phyloP scores from a whole-genome alignment of 1,139 yeast genomes.

The Hyphopichia wangnamkhiaoensis region DNA sequence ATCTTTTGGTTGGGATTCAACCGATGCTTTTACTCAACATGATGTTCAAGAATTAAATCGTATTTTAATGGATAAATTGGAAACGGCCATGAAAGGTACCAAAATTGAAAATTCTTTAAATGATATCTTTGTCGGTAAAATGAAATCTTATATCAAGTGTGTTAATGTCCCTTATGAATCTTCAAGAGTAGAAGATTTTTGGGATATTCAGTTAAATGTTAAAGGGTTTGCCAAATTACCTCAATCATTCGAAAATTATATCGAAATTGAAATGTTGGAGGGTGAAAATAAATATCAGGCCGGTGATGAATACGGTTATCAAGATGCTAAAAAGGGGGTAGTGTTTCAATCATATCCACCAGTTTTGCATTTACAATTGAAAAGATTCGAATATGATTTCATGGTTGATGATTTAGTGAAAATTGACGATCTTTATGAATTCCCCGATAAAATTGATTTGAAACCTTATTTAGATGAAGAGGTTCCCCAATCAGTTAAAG shows the following conservation, averaged over 20 bases:
- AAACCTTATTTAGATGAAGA: constrained; percentile 74
- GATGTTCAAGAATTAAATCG: constrained; percentile 97
- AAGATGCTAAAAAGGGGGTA: constrained; percentile 96
- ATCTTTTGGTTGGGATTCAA: constrained; percentile 96
- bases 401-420: constrained; percentile 86
- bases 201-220: constrained; percentile 97
- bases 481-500: constrained; percentile 37
- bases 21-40: constrained; percentile 96
- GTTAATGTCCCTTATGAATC: constrained; percentile 95
- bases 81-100: constrained; percentile 89
- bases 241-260: constrained; percentile 81
- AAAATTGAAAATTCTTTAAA: constrained; percentile 76
- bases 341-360: constrained; percentile 90
- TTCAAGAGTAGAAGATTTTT: constrained; percentile 87
- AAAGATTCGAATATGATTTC: constrained; percentile 93
- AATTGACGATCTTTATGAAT: constrained; percentile 90
- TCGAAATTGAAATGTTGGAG: constrained; percentile 83
- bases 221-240: constrained; percentile 73
- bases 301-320: constrained; percentile 79
- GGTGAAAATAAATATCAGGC: constrained; percentile 98
- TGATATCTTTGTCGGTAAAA: constrained; percentile 90
- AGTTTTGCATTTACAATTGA: constrained; percentile 87
- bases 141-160: constrained; percentile 94
- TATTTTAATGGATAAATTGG: constrained; percentile 91
- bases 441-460: constrained; percentile 80